Evolutionary conservation across 129 eudicot species (phyloP).

Genomic region (Centella asiatica): DNA sequence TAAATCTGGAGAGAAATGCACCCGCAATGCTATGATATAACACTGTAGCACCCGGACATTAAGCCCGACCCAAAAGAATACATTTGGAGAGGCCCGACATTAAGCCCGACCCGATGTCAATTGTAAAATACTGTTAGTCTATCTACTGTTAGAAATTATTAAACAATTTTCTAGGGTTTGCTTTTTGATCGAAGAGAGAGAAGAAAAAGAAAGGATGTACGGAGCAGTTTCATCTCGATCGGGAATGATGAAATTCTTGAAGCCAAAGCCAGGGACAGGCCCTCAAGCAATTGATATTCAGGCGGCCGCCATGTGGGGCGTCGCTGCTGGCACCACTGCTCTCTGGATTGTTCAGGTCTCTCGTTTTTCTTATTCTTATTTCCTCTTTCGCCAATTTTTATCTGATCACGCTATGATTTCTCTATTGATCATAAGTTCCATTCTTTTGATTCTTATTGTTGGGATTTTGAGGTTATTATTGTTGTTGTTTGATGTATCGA

Average conservation of each 20-base stretch:
- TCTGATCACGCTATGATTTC: too few species aligned
- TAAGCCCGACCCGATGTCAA: too few species aligned
- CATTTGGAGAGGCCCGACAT: too few species aligned
- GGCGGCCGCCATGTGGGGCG: slow-evolving; percentile 55
- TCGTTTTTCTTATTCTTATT: too few species aligned
- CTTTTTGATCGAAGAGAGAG: not conserved
- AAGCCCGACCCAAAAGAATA: too few species aligned
- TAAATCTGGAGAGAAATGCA: too few species aligned
- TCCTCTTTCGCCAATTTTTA: too few species aligned
- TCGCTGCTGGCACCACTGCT: slow-evolving; percentile 40
- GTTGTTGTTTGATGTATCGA: too few species aligned
- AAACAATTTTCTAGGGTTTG: slow-evolving; percentile 2
- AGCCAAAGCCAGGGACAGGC: slow-evolving; percentile 7
- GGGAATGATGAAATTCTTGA: slow-evolving; percentile 19
- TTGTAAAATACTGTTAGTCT: not conserved
- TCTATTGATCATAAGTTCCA: too few species aligned
- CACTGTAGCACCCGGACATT: too few species aligned
- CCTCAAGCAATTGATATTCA: slow-evolving; percentile 20
- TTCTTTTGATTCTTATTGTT: not conserved
- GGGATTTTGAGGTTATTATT: not conserved
- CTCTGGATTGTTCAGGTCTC: slow-evolving; percentile 39
- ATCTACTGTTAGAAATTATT: too few species aligned
- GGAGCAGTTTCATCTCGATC: slow-evolving; percentile 16
- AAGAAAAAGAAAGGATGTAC: slow-evolving; percentile 17
- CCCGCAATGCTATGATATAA: too few species aligned